Percentiles rank a stretch among this genome's conserved stretches.
phyloP scores from a whole-genome alignment of 1,284 basidiomycete species.

The Heterobasidion irregulare region DNA sequence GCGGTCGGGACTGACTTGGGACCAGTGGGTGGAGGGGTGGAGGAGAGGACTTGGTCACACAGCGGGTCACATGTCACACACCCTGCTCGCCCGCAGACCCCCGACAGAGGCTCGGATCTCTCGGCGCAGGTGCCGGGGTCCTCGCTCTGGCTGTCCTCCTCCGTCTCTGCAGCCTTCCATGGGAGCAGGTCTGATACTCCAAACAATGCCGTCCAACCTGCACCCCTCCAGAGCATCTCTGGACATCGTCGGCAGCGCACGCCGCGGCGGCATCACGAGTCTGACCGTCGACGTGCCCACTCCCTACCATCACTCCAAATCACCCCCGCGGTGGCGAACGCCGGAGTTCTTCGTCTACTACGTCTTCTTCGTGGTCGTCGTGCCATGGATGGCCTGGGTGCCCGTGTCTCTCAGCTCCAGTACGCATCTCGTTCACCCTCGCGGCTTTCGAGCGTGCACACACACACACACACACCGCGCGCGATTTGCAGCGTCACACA shows the following conservation, averaged over 20 bases:
- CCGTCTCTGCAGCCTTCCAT: background rate
- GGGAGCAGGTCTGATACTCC: background rate
- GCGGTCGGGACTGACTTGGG: background rate
- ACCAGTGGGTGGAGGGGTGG: too few relatives aligned
- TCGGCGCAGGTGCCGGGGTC: too few relatives aligned
- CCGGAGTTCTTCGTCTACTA: constrained; percentile 81
- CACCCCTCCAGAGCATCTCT: constrained; percentile 14
- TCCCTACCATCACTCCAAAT: constrained; percentile 21
- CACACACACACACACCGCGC: too few relatives aligned
- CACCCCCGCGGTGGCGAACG: constrained; percentile 66
- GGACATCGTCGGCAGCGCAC: constrained; percentile 13
- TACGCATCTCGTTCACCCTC: constrained; percentile 29
- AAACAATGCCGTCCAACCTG: constrained; percentile 22
- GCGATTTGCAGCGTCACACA: constrained; percentile 47
- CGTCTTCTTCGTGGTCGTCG: constrained; percentile 47
- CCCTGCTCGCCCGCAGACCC: too few relatives aligned
- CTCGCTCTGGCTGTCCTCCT: too few relatives aligned
- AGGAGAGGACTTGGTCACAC: too few relatives aligned
- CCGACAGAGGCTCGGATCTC: too few relatives aligned
- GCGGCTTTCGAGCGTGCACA: background rate
- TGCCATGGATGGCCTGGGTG: constrained; percentile 78
- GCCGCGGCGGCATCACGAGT: constrained; percentile 25
- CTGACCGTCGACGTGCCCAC: constrained; percentile 43
- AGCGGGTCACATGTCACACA: too few relatives aligned
- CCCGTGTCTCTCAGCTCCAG: constrained; percentile 73